Conservation (phyloP, 2,329 filamentous ascomycete genomes). For the Gaeumannomyces tritici region DNA sequence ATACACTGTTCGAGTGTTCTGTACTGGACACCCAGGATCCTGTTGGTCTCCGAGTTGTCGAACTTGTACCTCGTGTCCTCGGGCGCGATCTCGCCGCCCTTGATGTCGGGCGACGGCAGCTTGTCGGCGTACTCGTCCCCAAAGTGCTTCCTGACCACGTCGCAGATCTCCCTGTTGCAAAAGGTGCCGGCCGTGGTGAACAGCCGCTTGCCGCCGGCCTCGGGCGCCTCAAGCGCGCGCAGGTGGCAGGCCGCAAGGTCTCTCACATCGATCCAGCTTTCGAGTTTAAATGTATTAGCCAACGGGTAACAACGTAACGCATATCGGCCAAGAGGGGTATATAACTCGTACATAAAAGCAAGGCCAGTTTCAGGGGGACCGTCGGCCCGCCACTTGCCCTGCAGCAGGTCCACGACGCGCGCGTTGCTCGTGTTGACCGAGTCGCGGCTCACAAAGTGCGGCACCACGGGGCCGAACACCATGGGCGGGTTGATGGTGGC, state of each 20-base stretch:
- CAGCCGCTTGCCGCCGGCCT: constrained; percentile 39
- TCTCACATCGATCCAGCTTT: constrained; percentile 48
- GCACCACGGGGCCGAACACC: constrained; percentile 43
- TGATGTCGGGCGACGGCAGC: constrained; percentile 32
- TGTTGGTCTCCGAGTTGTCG: constrained; percentile 48
- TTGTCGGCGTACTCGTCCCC: constrained; percentile 34
- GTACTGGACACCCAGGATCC: constrained; percentile 54
- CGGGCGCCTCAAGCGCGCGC: constrained; percentile 36
- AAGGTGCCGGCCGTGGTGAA: constrained; percentile 38
- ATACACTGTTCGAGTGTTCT: constrained; percentile 51
- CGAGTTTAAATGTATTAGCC: too few species aligned
- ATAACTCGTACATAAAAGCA: too few species aligned
- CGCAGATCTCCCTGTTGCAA: constrained; percentile 33
- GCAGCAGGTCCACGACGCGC: constrained; percentile 30
- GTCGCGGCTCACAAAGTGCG: constrained; percentile 33
- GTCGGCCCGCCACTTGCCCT: constrained; percentile 34
- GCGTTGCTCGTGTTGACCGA: constrained; percentile 25
- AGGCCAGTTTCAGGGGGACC: constrained; percentile 25
- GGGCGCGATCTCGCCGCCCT: constrained; percentile 31
- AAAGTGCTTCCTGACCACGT: constrained; percentile 34
- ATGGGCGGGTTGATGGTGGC: constrained; percentile 45
- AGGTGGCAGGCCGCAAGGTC: constrained; percentile 46
- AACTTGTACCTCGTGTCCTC: constrained; percentile 36
- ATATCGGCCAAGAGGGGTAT: too few species aligned
- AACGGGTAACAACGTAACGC: too few species aligned